These are phyloP conservation scores for Puccinia sorghi DNA, from an alignment of 1,284 basidiomycete genomes.

Conservation along the genomic window DNA sequence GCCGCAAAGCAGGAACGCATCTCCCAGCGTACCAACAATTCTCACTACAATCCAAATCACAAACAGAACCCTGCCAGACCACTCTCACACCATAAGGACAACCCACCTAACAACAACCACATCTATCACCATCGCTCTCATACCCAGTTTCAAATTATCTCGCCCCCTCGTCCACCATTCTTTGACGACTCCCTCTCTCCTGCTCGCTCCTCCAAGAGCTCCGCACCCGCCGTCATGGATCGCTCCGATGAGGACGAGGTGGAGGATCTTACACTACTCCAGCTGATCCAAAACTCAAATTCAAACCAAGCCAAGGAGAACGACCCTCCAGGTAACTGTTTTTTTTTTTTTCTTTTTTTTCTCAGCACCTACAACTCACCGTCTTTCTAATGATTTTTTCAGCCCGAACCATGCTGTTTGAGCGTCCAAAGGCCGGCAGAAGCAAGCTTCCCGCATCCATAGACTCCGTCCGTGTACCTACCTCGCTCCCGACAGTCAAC, in stretches of 20 bases:
- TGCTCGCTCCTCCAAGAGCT: conserved; percentile 4
- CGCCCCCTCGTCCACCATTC: not conserved
- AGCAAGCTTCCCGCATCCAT: not conserved
- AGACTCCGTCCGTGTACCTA: not conserved
- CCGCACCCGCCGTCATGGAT: conserved; percentile 6
- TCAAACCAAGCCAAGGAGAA: conserved; percentile 4
- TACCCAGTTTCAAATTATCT: conserved; percentile 22
- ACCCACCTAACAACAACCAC: not conserved
- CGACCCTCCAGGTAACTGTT: not conserved
- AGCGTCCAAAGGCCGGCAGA: not conserved
- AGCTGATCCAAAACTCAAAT: not conserved
- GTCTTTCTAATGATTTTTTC: not conserved
- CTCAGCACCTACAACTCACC: no score
- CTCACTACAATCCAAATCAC: not conserved
- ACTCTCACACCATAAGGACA: not conserved
- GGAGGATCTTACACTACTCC: conserved; percentile 9
- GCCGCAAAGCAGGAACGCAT: conserved; percentile 34
- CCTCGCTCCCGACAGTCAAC: not conserved
- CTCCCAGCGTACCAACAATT: not conserved
- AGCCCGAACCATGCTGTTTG: conserved; percentile 16
- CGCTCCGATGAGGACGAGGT: conserved; percentile 5
- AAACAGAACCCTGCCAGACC: conserved; percentile 1
- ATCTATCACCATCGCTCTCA: conserved; percentile 21
- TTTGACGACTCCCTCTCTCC: not conserved
- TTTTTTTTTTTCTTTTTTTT: not conserved